Evolutionary conservation across 345 rosid species (phyloP), one percentile per base, ranked within the genome.

Genomic region (Excoecaria agallocha): DNA sequence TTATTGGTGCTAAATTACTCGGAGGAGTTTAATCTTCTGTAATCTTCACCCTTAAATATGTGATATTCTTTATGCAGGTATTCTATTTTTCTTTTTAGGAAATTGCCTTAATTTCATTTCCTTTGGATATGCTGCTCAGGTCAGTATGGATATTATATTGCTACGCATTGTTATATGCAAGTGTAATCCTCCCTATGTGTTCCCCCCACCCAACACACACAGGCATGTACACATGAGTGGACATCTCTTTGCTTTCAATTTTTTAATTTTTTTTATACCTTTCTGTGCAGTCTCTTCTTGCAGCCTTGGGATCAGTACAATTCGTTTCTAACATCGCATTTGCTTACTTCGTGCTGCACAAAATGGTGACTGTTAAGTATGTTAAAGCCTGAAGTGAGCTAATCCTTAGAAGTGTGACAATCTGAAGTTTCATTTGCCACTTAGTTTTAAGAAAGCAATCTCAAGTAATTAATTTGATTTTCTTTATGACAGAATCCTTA

Each of bases 111-210:
- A 95, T 84, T 95, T 95, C 83, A 87, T 95, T 85, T 95, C 99
- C 7, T 95, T 95, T 73, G 99, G 94, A 82, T 94, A 94, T 92
- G 99, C 99, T 88, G 99, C 99, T 72, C 99, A 95, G 99, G 99
- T 95, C 56, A 78, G 79, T 84, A 30, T 72, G 72, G 10, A 25
- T 70, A 17, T 37, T 41, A 59, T n/a, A 43, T 43, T 62, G 7
- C 52, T 39, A 22, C 38, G 30, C 12, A 46, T 43, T 55, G 22
- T 19, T 20, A 1, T 63, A 37, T 58, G 62, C 62, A 58, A 57
- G 22, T 24, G 1, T 0, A 37, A 15, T 15, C 19, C 48, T 43
- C 10, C 48, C 48, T 10, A 43, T 43, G 22, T 55, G 25, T 16
- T 22, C 25, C 37, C 62, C 37, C 24, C 22, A 58, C 35, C 37